Base-by-base conservation (phyloP, 352 stramenopile species). In the Pythium volutum region DNA sequence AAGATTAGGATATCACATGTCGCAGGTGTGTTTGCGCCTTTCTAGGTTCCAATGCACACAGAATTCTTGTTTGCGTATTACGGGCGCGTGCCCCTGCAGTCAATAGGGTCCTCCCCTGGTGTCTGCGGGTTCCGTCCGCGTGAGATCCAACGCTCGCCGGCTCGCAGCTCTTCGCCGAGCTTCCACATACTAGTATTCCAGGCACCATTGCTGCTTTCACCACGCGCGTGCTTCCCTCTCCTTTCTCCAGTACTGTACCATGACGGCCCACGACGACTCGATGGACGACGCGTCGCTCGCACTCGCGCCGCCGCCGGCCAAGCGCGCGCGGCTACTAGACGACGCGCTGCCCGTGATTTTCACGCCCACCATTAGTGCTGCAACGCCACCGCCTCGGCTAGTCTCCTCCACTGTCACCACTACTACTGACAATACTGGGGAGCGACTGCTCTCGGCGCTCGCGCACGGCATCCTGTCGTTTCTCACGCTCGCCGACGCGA, bases 31-130 rank as follows among this genome's bases (percentile, higher is more conserved):
- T 29, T 50, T 50, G 46, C 39, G 39, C 39, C 39, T 46, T 46
- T 46, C 46, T 53, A 14, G 23, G 46, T 20, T 53, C 26, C 39
- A 22, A 46, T 25, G 18, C 7, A 46, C 2, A 46, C 6, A 15
- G 33, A 51, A 33, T 34, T 51, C 18, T 55, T 62, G 55, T 63
- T 63, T 63, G 54, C 54, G 54, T 53, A 61, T 54, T 34, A 23
- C 9, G 20, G 27, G 23, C 16, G 31, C 22, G 34, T 31, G 29
- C 36, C 29, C 25, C 38, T 50, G 7, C n/a, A 20, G 20, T 23
- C 29, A 34, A 10, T 34, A n/a, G n/a, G n/a, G n/a, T n/a, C n/a
- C n/a, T n/a, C n/a, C n/a, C n/a, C n/a, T n/a, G n/a, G n/a, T n/a
- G n/a, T n/a, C n/a, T n/a, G n/a, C n/a, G n/a, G n/a, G n/a, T n/a